Evolutionary conservation across 441 rosid genomes (phyloP).

Genomic region (Euphorbia schlechtendalii): DNA sequence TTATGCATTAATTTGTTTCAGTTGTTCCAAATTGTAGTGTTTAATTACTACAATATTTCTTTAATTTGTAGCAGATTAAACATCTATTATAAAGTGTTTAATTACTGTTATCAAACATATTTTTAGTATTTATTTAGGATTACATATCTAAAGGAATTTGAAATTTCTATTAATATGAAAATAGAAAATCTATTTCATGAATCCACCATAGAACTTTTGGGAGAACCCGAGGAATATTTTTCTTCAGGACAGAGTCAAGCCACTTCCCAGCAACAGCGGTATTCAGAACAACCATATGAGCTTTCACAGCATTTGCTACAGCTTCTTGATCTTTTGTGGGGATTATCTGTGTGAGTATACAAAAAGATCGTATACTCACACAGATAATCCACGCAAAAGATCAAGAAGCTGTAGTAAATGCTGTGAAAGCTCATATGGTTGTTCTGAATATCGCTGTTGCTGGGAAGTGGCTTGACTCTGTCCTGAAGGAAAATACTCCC

Average conservation of each 20-base stretch:
- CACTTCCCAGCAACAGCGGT: conserved; percentile 96
- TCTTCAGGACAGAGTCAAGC: conserved; percentile 79
- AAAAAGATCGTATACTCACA: not conserved
- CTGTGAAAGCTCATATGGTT: conserved; percentile 65
- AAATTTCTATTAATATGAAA: no score
- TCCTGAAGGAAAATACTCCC: conserved; percentile 60
- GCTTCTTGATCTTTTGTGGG: conserved; percentile 65
- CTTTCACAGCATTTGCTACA: conserved; percentile 46
- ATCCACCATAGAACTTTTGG: conserved; percentile 93
- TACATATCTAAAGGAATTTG: no score
- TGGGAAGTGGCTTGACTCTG: conserved; percentile 85
- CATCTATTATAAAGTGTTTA: no score
- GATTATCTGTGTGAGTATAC: conserved; percentile 33
- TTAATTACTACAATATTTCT: no score
- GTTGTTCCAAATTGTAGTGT: no score
- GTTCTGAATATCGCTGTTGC: conserved; percentile 87
- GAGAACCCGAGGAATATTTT: conserved; percentile 49
- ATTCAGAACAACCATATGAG: conserved; percentile 72
- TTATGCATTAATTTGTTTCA: no score
- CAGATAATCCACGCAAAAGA: conserved; percentile 66
- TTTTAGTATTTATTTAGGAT: no score
- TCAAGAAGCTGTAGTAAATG: conserved; percentile 48
- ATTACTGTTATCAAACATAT: no score
- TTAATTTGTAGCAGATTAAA: no score
- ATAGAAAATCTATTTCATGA: no score